Percentiles rank a stretch among this genome's conserved stretches.
Conservation (phyloP, 2,329 filamentous ascomycete species). For the Sporothrix phasma region DNA sequence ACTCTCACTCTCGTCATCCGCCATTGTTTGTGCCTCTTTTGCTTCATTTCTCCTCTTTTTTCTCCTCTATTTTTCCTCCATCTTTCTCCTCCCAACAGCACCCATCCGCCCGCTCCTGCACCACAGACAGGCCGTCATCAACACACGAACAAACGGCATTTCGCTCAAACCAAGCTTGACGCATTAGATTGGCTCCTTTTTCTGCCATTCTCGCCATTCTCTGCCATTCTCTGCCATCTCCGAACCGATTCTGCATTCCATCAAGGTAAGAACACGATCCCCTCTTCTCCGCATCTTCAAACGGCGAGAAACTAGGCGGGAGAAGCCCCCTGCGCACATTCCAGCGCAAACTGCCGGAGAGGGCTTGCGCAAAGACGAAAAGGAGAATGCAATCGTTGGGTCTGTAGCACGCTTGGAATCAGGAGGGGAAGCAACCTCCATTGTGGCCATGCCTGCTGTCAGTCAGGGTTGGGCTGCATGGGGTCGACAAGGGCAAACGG, state of each 20-base stretch:
- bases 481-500: background rate
- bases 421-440: background rate
- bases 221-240: background rate
- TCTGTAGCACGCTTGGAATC: background rate
- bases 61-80: background rate
- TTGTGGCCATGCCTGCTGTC: background rate
- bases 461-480: constrained; percentile 4
- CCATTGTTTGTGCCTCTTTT: background rate
- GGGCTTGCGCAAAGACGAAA: background rate
- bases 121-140: background rate
- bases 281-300: background rate
- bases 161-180: background rate
- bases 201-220: background rate
- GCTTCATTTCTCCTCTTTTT: background rate
- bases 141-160: too few relatives aligned
- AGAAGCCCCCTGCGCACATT: too few relatives aligned
- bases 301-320: background rate
- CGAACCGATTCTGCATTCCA: background rate
- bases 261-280: background rate
- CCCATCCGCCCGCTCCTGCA: background rate
- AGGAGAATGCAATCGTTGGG: background rate
- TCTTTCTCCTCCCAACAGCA: background rate
- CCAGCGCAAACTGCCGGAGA: too few relatives aligned
- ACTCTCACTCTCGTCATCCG: background rate
- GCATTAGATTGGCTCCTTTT: background rate